Evolutionary conservation across 2,329 filamentous ascomycete species (phyloP).

Genomic region (Sarocladiaceae sp.): DNA sequence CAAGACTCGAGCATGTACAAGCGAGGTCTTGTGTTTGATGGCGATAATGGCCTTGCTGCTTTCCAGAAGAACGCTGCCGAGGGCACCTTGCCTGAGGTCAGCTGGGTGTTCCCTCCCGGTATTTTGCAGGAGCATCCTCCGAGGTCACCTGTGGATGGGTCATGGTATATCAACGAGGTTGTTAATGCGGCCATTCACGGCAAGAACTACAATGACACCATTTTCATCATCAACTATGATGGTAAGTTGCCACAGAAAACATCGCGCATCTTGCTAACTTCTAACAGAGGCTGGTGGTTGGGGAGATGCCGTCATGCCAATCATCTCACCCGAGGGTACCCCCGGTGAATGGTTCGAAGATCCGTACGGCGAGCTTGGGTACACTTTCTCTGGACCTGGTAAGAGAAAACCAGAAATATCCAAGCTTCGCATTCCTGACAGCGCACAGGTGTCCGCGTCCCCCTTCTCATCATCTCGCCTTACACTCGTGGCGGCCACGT

Average conservation of each 20-base stretch:
- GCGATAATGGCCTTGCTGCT: conserved; percentile 34
- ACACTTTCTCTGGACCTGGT: conserved; percentile 6
- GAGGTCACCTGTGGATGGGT: conserved; percentile 48
- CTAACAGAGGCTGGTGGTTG: conserved; percentile 47
- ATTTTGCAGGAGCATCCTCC: conserved; percentile 48
- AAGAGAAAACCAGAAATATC: not conserved
- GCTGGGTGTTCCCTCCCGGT: conserved; percentile 44
- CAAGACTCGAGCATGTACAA: conserved; percentile 34
- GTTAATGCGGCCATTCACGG: conserved; percentile 45
- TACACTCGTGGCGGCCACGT: not conserved
- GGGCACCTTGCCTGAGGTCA: conserved; percentile 46
- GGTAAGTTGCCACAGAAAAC: conserved; percentile 29
- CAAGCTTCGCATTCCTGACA: not conserved
- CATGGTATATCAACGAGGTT: conserved; percentile 50
- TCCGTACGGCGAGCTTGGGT: conserved; percentile 21
- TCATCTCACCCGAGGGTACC: conserved; percentile 41
- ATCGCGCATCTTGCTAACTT: not conserved
- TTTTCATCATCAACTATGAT: conserved; percentile 48
- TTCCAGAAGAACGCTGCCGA: conserved; percentile 45
- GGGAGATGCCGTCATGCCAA: conserved; percentile 47
- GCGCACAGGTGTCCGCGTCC: not conserved
- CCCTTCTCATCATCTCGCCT: not conserved
- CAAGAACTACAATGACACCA: conserved; percentile 42
- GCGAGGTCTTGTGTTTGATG: not conserved
- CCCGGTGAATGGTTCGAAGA: conserved; percentile 46